Percentiles rank a stretch among this genome's conserved stretches.
Conservation (phyloP, 1,139 yeast genomes). For the Debaryomyces nepalensis region DNA sequence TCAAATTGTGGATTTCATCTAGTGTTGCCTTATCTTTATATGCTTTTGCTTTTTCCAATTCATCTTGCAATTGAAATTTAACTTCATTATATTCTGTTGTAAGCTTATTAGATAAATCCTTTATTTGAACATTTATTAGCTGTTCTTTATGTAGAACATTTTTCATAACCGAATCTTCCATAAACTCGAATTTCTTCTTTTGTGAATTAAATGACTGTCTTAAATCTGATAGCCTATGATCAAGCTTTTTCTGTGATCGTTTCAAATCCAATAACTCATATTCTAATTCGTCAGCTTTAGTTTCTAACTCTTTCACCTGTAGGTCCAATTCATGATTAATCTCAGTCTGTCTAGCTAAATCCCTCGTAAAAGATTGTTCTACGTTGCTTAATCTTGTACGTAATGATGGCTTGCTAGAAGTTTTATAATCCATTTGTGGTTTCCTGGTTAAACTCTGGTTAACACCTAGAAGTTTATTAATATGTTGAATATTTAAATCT, state of each 20-base stretch:
- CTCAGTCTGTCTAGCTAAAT: constrained; percentile 13
- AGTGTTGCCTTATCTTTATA: constrained; percentile 31
- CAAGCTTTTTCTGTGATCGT: constrained; percentile 27
- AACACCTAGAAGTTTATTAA: constrained; percentile 15
- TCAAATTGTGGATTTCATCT: constrained; percentile 24
- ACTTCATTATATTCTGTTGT: constrained; percentile 36
- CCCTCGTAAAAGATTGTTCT: constrained; percentile 13
- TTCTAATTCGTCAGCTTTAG: constrained; percentile 26
- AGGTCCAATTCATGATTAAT: constrained; percentile 20
- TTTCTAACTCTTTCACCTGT: constrained; percentile 21
- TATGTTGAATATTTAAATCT: constrained; percentile 15
- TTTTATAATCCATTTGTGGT: constrained; percentile 4
- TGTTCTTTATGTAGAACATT: constrained; percentile 35
- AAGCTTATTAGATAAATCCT: constrained; percentile 29
- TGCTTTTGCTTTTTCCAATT: constrained; percentile 30
- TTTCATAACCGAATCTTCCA: constrained; percentile 33
- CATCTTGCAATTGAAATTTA: constrained; percentile 36
- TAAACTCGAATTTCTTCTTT: constrained; percentile 28
- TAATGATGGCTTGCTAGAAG: constrained; percentile 4
- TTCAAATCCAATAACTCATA: constrained; percentile 29
- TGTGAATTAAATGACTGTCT: constrained; percentile 23
- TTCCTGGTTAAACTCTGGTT: constrained; percentile 13
- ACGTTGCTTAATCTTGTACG: constrained; percentile 14
- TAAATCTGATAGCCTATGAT: constrained; percentile 26
- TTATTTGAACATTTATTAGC: constrained; percentile 28